Conservation (phyloP, 2,329 filamentous ascomycete species). For the Pyricularia sp. region DNA sequence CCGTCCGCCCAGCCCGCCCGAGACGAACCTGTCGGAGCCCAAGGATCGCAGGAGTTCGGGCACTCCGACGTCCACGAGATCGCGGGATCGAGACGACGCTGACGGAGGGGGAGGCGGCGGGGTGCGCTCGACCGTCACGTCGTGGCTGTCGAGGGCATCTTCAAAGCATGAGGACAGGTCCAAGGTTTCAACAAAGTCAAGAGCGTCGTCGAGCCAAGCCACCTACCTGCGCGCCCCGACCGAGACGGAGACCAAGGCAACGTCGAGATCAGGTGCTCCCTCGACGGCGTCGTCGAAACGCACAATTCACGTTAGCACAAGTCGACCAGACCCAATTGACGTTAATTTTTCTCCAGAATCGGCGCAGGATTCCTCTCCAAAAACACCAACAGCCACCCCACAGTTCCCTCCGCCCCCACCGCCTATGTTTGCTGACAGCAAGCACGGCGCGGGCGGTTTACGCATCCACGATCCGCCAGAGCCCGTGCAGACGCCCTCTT, state of each 20-base stretch:
- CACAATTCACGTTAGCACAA: conserved; percentile 12
- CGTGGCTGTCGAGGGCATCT: conserved; percentile 21
- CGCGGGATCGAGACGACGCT: conserved; percentile 21
- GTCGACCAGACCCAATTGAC: conserved; percentile 26
- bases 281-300: conserved; percentile 21
- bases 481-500: conserved; percentile 27
- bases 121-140: conserved; percentile 25
- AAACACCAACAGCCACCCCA: conserved; percentile 47
- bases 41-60: conserved; percentile 24
- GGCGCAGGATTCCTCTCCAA: conserved; percentile 45
- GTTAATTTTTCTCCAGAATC: conserved; percentile 41
- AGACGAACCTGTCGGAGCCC: conserved; percentile 47
- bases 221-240: conserved; percentile 34
- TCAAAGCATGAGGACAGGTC: conserved; percentile 35
- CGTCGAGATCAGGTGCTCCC: background rate
- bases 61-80: conserved; percentile 17
- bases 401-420: conserved; percentile 34
- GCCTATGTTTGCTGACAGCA: conserved; percentile 28
- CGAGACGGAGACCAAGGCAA: conserved; percentile 9
- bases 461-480: conserved; percentile 23
- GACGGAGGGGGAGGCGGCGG: conserved; percentile 12
- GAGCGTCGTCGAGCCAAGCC: conserved; percentile 44
- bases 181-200: conserved; percentile 45
- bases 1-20: conserved; percentile 53
- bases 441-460: conserved; percentile 11